These are phyloP conservation scores for Stephania japonica DNA, from an alignment of 164 flowering plant species.

Conservation along the genomic window DNA sequence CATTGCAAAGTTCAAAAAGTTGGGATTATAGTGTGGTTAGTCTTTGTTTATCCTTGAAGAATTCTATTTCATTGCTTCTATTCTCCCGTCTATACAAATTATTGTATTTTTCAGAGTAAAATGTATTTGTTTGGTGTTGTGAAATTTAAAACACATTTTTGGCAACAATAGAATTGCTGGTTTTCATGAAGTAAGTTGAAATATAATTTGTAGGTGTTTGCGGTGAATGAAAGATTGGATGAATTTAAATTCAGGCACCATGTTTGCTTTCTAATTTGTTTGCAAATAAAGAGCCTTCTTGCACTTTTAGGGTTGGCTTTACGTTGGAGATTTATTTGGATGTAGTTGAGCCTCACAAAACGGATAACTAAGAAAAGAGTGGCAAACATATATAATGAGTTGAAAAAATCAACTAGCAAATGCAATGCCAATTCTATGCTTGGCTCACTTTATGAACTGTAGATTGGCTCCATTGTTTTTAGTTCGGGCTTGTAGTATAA, in stretches of 20 bases:
- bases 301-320: not conserved
- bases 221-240: not conserved
- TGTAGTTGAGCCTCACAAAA: not conserved
- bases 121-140: not conserved
- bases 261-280: not conserved
- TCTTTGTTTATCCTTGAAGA: not conserved
- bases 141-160: not conserved
- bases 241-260: not conserved
- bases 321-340: not conserved
- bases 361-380: too few species aligned
- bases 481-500: too few species aligned
- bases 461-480: too few species aligned
- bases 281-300: not conserved
- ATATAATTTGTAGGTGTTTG: not conserved
- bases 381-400: too few species aligned
- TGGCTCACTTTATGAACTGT: too few species aligned
- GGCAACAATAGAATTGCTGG: not conserved
- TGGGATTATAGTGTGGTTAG: conserved; percentile 21
- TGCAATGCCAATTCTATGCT: too few species aligned
- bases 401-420: too few species aligned
- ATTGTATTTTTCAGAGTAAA: not conserved
- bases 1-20: conserved; percentile 73
- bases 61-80: not conserved
- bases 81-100: not conserved
- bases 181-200: not conserved